These are phyloP conservation scores for Tremella fuciformis DNA, from an alignment of 768 basidiomycete genomes.

Conservation along the genomic window DNA sequence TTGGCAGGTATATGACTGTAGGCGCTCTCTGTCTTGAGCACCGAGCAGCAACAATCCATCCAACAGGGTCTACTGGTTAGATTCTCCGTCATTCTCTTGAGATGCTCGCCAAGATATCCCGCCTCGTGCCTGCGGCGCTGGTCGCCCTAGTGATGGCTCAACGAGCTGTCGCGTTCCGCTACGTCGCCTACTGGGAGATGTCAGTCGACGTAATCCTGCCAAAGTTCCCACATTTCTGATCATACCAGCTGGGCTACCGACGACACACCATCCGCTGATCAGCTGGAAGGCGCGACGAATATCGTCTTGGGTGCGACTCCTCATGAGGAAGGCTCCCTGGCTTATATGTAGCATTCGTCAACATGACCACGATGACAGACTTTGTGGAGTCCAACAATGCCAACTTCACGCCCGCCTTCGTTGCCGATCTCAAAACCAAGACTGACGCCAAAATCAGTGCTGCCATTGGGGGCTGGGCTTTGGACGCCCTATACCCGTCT, in stretches of 20 bases:
- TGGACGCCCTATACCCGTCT: conserved; percentile 3
- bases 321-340: background rate
- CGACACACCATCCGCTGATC: background rate
- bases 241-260: conserved; percentile 4
- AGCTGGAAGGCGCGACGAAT: conserved; percentile 12
- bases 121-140: background rate
- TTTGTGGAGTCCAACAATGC: background rate
- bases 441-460: background rate
- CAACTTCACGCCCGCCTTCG: background rate
- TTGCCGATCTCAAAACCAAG: background rate
- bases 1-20: too few relatives aligned
- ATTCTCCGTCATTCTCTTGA: too few relatives aligned
- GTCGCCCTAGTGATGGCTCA: background rate
- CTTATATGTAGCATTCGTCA: conserved; percentile 12
- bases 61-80: too few relatives aligned
- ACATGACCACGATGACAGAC: conserved; percentile 6
- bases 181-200: conserved; percentile 16
- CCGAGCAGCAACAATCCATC: too few relatives aligned
- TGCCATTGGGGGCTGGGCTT: conserved; percentile 10
- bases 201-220: conserved; percentile 1
- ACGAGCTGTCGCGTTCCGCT: background rate
- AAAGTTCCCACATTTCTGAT: background rate
- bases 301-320: conserved; percentile 5
- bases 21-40: too few relatives aligned
- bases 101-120: too few relatives aligned